Evolutionary conservation across 2,329 filamentous ascomycete species (phyloP), one percentile per base, ranked within the genome.

Genomic region (Fonsecaea erecta): DNA sequence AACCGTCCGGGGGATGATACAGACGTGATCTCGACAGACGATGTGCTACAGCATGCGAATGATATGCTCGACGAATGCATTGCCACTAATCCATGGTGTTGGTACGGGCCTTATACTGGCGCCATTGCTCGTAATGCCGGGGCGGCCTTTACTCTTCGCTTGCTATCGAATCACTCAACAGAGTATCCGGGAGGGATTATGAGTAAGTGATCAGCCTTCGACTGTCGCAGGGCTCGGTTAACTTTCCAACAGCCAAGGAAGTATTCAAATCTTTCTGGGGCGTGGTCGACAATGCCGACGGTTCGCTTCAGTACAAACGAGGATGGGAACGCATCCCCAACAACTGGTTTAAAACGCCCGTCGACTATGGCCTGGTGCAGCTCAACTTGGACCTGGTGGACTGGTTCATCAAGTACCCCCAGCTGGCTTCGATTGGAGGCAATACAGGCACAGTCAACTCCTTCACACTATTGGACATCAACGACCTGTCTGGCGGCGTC

Each of bases 321-420:
- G 83, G 84, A n/a, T 79, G 79, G 70, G 83, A 85, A 68, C 76
- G 78, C 2, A 83, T 85, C 48, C 83, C 84, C 0, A 76, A 80
- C 26, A 85, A 85, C 73, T 85, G 82, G 80, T 85, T 82, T 73
- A 78, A 79, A 46, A 75, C 71, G 4, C 73, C 75, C 0, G 71
- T 77, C 0, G 82, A 84, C 55, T 85, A 83, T 63, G 79, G 79
- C n/a, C 74, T 84, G 7, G 70, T 82, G 5, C 74, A 78, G 28
- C 73, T 80, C 7, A 79, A 76, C 32, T 53, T 75, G 12, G 83
- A 84, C 68, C 68, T 81, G 3, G 59, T 80, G 5, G 68, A 71
- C 34, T 77, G 74, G 66, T 72, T 78, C 1, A 6, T 73, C 16
- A 74, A 80, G 67, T 76, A 83, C 56, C 81, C 81, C 0, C 73